Evolutionary conservation across 345 rosid species (phyloP).

Genomic region (Citrus reticulata): DNA sequence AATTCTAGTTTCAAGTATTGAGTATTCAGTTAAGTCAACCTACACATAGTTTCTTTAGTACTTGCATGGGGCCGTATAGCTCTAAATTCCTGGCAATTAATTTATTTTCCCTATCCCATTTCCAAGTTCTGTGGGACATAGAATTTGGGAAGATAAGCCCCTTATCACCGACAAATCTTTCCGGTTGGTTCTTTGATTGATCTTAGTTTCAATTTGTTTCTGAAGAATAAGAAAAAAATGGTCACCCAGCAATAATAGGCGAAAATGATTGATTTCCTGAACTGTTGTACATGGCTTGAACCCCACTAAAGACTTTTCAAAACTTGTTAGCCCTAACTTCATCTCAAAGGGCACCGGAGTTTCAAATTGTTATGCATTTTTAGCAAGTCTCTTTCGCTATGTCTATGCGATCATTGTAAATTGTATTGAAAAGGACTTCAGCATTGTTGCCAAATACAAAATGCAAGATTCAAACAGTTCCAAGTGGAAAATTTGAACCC

Average conservation of each 20-base stretch:
- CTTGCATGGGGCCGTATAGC: neutral
- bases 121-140: slow-evolving; percentile 19
- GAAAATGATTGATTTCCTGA: slow-evolving; percentile 3
- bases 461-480: neutral
- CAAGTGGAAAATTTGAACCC: neutral
- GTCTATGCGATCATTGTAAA: neutral
- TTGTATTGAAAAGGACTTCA: slow-evolving; percentile 1
- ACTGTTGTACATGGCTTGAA: slow-evolving; percentile 1
- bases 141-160: slow-evolving; percentile 16
- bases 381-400: neutral
- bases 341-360: slow-evolving; percentile 14
- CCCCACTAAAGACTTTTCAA: neutral
- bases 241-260: neutral
- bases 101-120: neutral
- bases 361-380: neutral
- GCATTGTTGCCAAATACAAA: neutral
- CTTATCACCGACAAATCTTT: slow-evolving; percentile 13
- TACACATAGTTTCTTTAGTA: slow-evolving; percentile 1
- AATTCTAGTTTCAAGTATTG: neutral
- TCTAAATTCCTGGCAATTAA: slow-evolving; percentile 1
- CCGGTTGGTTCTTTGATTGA: slow-evolving; percentile 1
- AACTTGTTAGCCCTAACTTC: neutral
- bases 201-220: neutral
- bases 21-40: slow-evolving; percentile 9
- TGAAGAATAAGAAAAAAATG: neutral